Evolutionary conservation across 257 asterid species (phyloP), one percentile per base, ranked within the genome.

Genomic region (Pogostemon cablin): DNA sequence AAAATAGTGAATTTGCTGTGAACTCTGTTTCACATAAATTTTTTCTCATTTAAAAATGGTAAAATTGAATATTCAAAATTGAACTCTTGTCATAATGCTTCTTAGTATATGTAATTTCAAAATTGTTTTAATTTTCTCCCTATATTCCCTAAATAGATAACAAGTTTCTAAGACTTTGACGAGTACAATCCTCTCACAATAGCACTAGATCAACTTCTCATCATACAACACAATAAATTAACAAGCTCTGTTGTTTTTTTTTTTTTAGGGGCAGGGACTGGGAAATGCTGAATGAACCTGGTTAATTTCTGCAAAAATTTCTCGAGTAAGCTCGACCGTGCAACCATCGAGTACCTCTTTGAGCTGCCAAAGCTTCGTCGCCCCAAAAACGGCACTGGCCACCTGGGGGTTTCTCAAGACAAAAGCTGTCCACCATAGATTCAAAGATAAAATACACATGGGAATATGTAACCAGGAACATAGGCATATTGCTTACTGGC

Each of bases 341-440:
- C 95, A 87, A 39, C 92, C 90, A 53, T 71, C 49, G 35, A 90
- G 79, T 70, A 84, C 85, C 80, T 90, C 95, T 78, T 83, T 72
- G 68, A 92, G 84, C 79, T 93, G 97, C 89, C 96, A 88, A 47
- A 81, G 70, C 86, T 88, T 88, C 10, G 97, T 93, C 20, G 92
- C 93, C 79, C 95, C 98, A 72, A 90, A 84, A 61, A 88, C 78
- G 35, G 90, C 91, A 67, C 95, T 88, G 9, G 81, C 97, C 75
- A 88, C 92, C 11, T 83, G 84, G 68, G 96, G 93, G 81, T 88
- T 91, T 67, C 86, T 82, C 88, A 88, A 66, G 77, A 88, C 95
- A 68, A 87, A 93, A 77, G 90, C 97, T 87, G 93, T 43, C 64
- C 71, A 72, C 43, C 37, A 75, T n/a, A 71, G 5, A 68, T 63